Conservation (phyloP, 441 rosid genomes). For the Pelargonium fulgidum region DNA sequence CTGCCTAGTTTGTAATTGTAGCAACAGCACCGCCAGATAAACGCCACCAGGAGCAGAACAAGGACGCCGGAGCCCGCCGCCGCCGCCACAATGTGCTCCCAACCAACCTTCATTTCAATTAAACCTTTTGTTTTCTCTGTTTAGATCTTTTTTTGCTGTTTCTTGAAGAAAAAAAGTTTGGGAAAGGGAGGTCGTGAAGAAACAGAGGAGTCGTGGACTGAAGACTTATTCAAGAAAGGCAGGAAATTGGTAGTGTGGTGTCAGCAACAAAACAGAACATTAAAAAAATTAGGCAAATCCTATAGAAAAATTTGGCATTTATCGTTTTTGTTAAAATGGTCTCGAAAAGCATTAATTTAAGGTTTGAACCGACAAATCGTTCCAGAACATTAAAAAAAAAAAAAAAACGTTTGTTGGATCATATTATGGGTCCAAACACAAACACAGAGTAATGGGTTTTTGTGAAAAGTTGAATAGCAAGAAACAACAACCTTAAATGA, state of each 20-base stretch:
- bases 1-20: neutral
- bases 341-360: neutral
- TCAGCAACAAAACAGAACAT: neutral
- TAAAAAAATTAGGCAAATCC: too few species aligned
- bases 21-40: neutral
- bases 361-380: constrained; percentile 4
- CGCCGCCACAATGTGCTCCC: constrained; percentile 7
- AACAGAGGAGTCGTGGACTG: neutral
- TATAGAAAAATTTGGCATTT: too few species aligned
- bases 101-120: neutral
- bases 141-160: too few species aligned
- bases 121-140: too few species aligned
- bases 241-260: neutral
- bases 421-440: too few species aligned
- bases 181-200: neutral
- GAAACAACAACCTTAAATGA: neutral
- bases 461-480: neutral
- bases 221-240: neutral
- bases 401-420: neutral
- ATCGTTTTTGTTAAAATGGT: too few species aligned
- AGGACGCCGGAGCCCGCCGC: neutral
- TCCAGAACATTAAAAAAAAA: neutral
- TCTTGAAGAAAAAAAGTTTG: too few species aligned
- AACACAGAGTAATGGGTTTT: too few species aligned
- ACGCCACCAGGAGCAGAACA: neutral